A percentile compares a stretch with the other conserved stretches of the same genome.
Evolutionary conservation across 2,329 filamentous ascomycete genomes (phyloP).

Genomic region (Xylariomycetidae sp.): DNA sequence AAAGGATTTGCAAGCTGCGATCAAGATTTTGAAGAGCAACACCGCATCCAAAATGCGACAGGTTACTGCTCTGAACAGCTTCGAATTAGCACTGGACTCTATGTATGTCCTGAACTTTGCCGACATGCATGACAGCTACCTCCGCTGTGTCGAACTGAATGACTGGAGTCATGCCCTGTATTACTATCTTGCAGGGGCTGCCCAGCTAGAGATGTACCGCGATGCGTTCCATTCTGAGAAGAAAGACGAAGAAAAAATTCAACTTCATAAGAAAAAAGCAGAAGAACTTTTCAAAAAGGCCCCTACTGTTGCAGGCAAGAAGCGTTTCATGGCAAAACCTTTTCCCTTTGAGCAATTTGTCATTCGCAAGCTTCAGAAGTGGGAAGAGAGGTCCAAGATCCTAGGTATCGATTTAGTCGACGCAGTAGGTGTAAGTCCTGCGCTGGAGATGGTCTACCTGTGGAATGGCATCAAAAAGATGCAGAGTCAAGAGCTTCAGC

Average conservation of each 20-base stretch:
- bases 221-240: conserved; percentile 41
- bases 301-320: conserved; percentile 72
- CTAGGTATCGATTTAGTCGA: conserved; percentile 68
- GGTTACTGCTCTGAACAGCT: conserved; percentile 77
- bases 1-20: conserved; percentile 60
- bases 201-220: conserved; percentile 79
- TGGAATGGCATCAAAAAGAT: conserved; percentile 90
- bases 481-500: conserved; percentile 58
- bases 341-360: conserved; percentile 88
- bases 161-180: conserved; percentile 90
- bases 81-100: conserved; percentile 73
- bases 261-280: conserved; percentile 57
- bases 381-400: conserved; percentile 71
- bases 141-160: conserved; percentile 72
- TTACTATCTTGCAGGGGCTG: conserved; percentile 78
- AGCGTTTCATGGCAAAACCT: conserved; percentile 83
- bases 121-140: conserved; percentile 68
- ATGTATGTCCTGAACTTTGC: conserved; percentile 78
- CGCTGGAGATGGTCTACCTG: conserved; percentile 88
- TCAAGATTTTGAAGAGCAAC: conserved; percentile 58
- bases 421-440: conserved; percentile 73
- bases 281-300: conserved; percentile 68
- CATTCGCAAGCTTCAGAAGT: conserved; percentile 78
- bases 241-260: conserved; percentile 39
- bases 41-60: conserved; percentile 75